These are phyloP conservation scores for Trichophyton benhamiae DNA, from an alignment of 2,329 filamentous ascomycete species.

Conservation along the genomic window DNA sequence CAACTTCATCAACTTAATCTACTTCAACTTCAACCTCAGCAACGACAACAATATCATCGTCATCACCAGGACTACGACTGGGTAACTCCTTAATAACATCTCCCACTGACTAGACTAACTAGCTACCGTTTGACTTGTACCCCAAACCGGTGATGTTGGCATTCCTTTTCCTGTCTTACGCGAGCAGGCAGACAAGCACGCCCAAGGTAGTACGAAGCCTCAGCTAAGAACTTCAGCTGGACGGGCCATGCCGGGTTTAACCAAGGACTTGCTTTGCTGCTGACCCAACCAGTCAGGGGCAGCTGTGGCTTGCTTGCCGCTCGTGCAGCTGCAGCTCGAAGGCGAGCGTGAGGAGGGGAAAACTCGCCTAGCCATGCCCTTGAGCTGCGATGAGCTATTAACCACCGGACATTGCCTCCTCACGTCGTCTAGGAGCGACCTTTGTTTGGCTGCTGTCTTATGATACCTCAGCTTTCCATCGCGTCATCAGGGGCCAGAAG, in stretches of 20 bases:
- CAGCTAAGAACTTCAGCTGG: not conserved
- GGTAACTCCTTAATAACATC: no score
- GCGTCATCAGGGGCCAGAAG: not conserved
- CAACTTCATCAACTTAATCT: no score
- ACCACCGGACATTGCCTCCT: not conserved
- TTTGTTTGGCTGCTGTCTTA: not conserved
- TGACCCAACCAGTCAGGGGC: not conserved
- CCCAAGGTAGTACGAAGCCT: not conserved
- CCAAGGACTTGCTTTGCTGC: not conserved
- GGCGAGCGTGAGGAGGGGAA: not conserved
- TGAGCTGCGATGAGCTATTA: not conserved
- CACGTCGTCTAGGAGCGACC: not conserved
- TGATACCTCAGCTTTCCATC: not conserved
- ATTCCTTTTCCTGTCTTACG: not conserved
- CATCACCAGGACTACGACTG: no score
- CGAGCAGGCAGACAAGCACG: not conserved
- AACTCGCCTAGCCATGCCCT: not conserved
- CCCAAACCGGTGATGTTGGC: no score
- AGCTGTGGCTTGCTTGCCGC: not conserved
- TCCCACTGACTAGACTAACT: no score
- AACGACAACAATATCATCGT: no score
- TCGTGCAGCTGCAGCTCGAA: not conserved
- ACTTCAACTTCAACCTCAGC: no score
- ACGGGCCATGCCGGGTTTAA: not conserved
- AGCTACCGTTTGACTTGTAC: no score